These are phyloP conservation scores for Botrytis paeoniae DNA, from an alignment of 2,329 filamentous ascomycete genomes.

Conservation along the genomic window DNA sequence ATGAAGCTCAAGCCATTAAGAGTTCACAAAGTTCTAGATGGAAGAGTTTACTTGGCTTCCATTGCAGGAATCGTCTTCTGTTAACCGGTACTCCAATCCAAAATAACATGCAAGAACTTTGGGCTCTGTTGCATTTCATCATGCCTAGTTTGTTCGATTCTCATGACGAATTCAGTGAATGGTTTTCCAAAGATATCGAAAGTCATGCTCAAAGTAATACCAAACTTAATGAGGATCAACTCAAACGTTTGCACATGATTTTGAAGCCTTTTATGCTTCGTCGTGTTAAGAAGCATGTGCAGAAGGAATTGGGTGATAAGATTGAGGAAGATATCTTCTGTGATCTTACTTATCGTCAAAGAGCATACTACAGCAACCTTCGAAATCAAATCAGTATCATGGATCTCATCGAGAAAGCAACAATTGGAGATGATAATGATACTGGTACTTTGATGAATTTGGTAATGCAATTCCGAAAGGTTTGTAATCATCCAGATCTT, in stretches of 20 bases:
- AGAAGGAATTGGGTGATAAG: conserved; percentile 98
- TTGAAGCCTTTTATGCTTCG: conserved; percentile 99
- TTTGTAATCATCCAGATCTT: conserved; percentile 96
- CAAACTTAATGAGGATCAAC: conserved; percentile 98
- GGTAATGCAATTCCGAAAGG: conserved; percentile 99
- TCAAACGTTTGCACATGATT: conserved; percentile 97
- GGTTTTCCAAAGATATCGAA: conserved; percentile 95
- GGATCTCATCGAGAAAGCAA: conserved; percentile 96
- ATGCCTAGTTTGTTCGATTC: conserved; percentile 99
- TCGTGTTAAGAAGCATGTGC: conserved; percentile 99
- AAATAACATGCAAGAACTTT: conserved; percentile 99
- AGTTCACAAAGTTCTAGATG: conserved; percentile 93
- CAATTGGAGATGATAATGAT: conserved; percentile 89
- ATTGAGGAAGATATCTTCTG: conserved; percentile 96
- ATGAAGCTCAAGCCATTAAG: conserved; percentile 98
- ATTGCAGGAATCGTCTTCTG: conserved; percentile 89
- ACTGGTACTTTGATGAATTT: conserved; percentile 97
- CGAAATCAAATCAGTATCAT: conserved; percentile 98
- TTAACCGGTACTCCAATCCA: conserved; percentile 97
- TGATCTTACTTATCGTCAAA: conserved; percentile 91
- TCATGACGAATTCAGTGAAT: conserved; percentile 88
- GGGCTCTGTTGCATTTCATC: conserved; percentile 97
- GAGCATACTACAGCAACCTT: conserved; percentile 87
- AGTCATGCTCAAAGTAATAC: conserved; percentile 98
- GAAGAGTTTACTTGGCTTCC: conserved; percentile 92